Evolutionary conservation across 352 stramenopile genomes (phyloP), one percentile per base, ranked within the genome.

Genomic region (Peronospora belbahrii): DNA sequence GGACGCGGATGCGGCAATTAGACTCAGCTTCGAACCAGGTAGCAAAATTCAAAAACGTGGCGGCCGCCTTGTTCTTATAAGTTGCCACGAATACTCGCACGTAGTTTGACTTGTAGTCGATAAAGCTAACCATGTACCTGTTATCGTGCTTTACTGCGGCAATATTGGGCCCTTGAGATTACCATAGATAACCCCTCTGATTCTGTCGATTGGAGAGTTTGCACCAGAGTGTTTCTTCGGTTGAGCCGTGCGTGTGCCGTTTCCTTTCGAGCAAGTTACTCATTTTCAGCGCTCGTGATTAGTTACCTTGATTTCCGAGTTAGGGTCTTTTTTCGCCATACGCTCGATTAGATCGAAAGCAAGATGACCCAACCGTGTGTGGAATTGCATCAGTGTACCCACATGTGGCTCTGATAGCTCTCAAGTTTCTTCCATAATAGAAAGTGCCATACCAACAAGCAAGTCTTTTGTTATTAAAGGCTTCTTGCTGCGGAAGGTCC

Each of bases 141-240:
- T 46, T 56, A 15, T 33, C 48, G 6, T 32, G 24, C 2, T 51
- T 42, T 15, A 13, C 42, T 11, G 41, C 33, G 2, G 41, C 48
- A 15, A 52, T 52, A 3, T n/a, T n/a, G 35, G 42, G 4, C 35
- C 49, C 8, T 34, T 49, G 20, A 56, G 47, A 7, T 56, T 39
- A 20, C 22, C 44, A 14, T 24, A 36, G 15, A 56, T 49, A 9
- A 49, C 48, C 2, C 48, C 39, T 28, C 48, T 32, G 15, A 49
- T 45, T 0, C 11, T n/a, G 31, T 57, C 41, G 8, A 50, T 46
- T 2, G 40, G 41, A 15, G 40, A 24, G 14, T 56, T 41, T 2
- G 3, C 0, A 1, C 40, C 48, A 0, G 32, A 18, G 41, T 56
- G 40, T 13, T 46, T 27, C 6, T 37, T 10, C 0, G 17, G 17